A percentile compares a stretch with the other conserved stretches of the same genome.
Conservation (phyloP, 208 protist species). For the Zelonia costaricensis region DNA sequence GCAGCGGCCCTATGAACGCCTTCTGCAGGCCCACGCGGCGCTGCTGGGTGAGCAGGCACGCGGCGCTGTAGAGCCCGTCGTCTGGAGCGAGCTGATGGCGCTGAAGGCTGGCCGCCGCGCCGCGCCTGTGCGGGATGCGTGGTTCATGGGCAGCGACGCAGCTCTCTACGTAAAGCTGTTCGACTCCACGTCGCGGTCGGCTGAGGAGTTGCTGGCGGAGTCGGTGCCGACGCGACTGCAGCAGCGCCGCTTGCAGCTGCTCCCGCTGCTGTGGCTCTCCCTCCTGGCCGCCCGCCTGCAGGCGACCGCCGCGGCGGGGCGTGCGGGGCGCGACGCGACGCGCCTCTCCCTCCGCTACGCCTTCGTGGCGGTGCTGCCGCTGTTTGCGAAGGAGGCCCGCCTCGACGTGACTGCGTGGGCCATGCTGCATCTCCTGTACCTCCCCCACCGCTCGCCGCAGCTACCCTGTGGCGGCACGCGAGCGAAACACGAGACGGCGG, state of each 20-base stretch:
- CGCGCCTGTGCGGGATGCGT: slow-evolving; percentile 2
- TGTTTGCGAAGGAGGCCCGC: slow-evolving; percentile 42
- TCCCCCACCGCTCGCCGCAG: too few relatives aligned
- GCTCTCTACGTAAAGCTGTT: slow-evolving; percentile 4
- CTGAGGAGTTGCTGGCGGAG: background rate
- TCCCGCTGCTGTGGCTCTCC: slow-evolving; percentile 73
- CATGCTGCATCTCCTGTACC: slow-evolving; percentile 28
- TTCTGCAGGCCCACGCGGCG: slow-evolving; percentile 50
- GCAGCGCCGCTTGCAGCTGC: slow-evolving; percentile 65
- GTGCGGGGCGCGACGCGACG: background rate
- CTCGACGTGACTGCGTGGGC: slow-evolving; percentile 34
- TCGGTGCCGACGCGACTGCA: slow-evolving; percentile 28
- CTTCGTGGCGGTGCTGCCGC: slow-evolving; percentile 37
- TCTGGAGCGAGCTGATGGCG: slow-evolving; percentile 24
- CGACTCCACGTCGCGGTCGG: background rate
- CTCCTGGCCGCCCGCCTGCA: slow-evolving; percentile 37
- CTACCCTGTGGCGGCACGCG: too few relatives aligned
- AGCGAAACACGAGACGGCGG: background rate
- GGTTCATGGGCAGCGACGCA: slow-evolving; percentile 16
- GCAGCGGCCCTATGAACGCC: slow-evolving; percentile 23
- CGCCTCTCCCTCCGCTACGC: slow-evolving; percentile 37
- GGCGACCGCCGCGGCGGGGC: background rate
- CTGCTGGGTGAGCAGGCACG: slow-evolving; percentile 28
- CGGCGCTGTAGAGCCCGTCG: slow-evolving; percentile 1
- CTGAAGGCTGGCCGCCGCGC: slow-evolving; percentile 25